Conservation (phyloP, 805 yeast genomes). For the Candida chilensis region DNA sequence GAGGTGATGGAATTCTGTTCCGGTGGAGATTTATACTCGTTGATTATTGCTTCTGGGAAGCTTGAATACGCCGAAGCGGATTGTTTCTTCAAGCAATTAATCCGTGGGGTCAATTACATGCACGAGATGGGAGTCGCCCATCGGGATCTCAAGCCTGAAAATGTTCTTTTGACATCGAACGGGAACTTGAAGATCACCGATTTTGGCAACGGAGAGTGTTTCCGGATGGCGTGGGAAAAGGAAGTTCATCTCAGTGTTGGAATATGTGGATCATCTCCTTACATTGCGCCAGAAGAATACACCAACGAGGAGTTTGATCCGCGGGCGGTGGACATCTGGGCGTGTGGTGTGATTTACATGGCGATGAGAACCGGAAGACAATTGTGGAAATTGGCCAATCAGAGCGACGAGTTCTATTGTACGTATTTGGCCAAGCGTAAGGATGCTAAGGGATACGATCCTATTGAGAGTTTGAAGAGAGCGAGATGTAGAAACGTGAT, state of each 20-base stretch:
- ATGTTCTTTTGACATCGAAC: conserved; percentile 59
- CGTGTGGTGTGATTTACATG: conserved; percentile 88
- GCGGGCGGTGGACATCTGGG: conserved; percentile 80
- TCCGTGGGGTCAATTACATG: conserved; percentile 80
- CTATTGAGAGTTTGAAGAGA: conserved; percentile 77
- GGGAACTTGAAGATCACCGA: conserved; percentile 80
- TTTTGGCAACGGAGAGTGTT: conserved; percentile 81
- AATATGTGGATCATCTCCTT: conserved; percentile 80
- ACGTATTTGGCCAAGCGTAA: conserved; percentile 72
- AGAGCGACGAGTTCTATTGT: conserved; percentile 72
- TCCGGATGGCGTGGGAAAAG: conserved; percentile 78
- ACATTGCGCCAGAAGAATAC: conserved; percentile 87
- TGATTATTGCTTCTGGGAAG: conserved; percentile 69
- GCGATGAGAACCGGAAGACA: conserved; percentile 94
- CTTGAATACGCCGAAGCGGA: conserved; percentile 80
- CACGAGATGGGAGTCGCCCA: conserved; percentile 88
- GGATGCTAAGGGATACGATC: conserved; percentile 82
- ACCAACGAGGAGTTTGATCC: conserved; percentile 64
- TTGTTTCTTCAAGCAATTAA: conserved; percentile 80
- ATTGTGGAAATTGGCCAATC: conserved; percentile 78
- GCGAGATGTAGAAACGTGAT: conserved; percentile 90
- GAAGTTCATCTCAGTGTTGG: conserved; percentile 66
- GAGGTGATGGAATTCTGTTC: conserved; percentile 82
- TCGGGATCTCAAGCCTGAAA: conserved; percentile 86
- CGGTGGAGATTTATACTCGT: conserved; percentile 73